These are phyloP conservation scores for Pyrus bretschneideri DNA, from an alignment of 306 rosid species.

Conservation along the genomic window DNA sequence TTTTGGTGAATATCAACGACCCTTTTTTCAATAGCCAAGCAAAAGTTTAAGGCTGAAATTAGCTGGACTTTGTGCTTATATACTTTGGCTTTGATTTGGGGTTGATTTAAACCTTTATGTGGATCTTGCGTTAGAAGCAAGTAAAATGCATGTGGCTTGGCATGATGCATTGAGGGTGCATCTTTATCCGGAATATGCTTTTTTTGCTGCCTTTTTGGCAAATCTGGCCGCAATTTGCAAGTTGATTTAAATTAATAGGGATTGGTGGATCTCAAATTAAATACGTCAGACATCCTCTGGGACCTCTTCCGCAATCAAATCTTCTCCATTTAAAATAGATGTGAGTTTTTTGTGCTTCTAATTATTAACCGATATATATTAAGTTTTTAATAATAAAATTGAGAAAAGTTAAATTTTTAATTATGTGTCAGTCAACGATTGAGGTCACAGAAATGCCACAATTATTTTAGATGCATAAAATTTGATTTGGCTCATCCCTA, in stretches of 20 bases:
- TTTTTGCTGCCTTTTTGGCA: not conserved
- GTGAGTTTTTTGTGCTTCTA: no score
- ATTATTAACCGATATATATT: no score
- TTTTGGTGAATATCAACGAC: not conserved
- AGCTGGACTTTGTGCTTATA: not conserved
- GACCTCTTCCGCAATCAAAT: no score
- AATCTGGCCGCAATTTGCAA: not conserved
- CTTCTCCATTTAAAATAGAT: no score
- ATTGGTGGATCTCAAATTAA: not conserved
- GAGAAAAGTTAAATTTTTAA: no score
- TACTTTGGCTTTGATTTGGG: not conserved
- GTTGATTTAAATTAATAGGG: not conserved
- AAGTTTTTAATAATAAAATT: no score
- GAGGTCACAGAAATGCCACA: no score
- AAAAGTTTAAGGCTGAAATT: not conserved
- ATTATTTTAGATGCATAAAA: no score
- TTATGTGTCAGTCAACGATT: rapidly evolving
- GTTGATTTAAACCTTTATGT: not conserved
- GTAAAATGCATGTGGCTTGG: not conserved
- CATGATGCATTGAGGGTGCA: not conserved
- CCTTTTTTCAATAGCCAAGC: not conserved
- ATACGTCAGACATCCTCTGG: no score
- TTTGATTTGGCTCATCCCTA: no score
- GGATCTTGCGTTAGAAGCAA: slow-evolving; percentile 6
- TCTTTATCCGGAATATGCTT: slow-evolving; percentile 2